These are phyloP conservation scores for Fraxinus cuspidata DNA, from an alignment of 257 asterid species.

Conservation along the genomic window DNA sequence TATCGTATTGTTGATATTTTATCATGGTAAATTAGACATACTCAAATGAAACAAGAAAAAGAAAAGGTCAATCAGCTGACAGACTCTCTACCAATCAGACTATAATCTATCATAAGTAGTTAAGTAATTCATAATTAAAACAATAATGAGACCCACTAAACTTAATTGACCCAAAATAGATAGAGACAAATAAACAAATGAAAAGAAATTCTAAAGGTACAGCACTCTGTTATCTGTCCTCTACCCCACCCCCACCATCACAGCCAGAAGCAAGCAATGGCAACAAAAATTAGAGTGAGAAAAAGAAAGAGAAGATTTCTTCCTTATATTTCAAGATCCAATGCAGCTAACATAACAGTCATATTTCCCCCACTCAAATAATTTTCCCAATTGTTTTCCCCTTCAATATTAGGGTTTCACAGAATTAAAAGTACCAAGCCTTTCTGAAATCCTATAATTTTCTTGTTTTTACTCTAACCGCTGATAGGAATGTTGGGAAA, in stretches of 20 bases:
- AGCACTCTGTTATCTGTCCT: slow-evolving; percentile 28
- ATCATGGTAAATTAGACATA: too few relatives aligned
- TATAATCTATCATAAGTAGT: background rate
- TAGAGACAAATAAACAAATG: slow-evolving; percentile 6
- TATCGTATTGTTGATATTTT: too few relatives aligned
- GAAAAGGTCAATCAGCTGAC: background rate
- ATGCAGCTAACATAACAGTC: slow-evolving; percentile 31
- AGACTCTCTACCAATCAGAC: background rate
- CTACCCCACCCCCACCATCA: slow-evolving; percentile 41
- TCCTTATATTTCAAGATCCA: slow-evolving; percentile 39
- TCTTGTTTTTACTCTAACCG: slow-evolving; percentile 13
- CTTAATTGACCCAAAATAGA: slow-evolving; percentile 13
- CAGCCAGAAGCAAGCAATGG: slow-evolving; percentile 30
- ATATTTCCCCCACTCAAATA: background rate
- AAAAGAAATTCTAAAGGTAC: slow-evolving; percentile 19
- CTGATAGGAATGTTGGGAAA: background rate
- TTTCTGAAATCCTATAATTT: slow-evolving; percentile 5
- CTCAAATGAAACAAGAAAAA: background rate
- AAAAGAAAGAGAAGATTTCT: slow-evolving; percentile 23
- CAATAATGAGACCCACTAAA: slow-evolving; percentile 51
- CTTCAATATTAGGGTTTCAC: slow-evolving; percentile 8
- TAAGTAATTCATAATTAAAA: slow-evolving; percentile 31
- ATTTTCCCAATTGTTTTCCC: background rate
- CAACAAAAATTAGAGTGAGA: slow-evolving; percentile 29
- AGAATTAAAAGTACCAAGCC: slow-evolving; percentile 5